Evolutionary conservation across 306 rosid genomes (phyloP), one percentile per base, ranked within the genome.

Genomic region (Fragaria iinumae): DNA sequence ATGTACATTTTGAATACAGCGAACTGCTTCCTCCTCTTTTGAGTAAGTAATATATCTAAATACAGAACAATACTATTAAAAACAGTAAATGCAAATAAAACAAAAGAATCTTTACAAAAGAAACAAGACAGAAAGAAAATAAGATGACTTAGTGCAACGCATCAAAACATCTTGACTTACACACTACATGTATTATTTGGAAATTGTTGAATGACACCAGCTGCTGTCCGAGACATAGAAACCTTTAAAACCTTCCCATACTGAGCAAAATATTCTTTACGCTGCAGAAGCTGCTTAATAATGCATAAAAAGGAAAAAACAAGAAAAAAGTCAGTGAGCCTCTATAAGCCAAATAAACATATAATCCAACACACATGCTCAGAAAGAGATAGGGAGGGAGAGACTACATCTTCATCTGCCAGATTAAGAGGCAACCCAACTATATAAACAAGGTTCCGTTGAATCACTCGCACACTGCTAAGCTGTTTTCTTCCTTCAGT

Each of bases 1-100:
- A 88, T 96, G 98, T 86, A 96, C 98, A 88, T 91, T 89, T 87
- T 96, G 99, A 85, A 96, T 96, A 83, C 99, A 96, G 32, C 97
- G 96, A 88, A 96, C 82, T 3, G 98, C 98, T 85, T 96, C 99
- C 43, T 93, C 98, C 84, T 96, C 99, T 83, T 85, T 96, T 21
- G 91, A 84, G 83, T 93, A 96, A 63, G 99, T 96, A 86, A 96
- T 96, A 93, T 96, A 96, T 91, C 99, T 96, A 90, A 57, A n/a
- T 47, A 66, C 7, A 73, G 14, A 38, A 63, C 12, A 72, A 20
- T 8, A 73, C 13, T 23, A 53, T 8, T 27, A 39, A 74, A 38
- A n/a, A 29, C 34, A 44, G 0, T 20, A 45, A 57, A 10, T 25
- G 38, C 9, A 62, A 2, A 32, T 18, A 44, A 39, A 71, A 29